Base-by-base conservation (phyloP, 345 rosid species). In the Citrus australasica region DNA sequence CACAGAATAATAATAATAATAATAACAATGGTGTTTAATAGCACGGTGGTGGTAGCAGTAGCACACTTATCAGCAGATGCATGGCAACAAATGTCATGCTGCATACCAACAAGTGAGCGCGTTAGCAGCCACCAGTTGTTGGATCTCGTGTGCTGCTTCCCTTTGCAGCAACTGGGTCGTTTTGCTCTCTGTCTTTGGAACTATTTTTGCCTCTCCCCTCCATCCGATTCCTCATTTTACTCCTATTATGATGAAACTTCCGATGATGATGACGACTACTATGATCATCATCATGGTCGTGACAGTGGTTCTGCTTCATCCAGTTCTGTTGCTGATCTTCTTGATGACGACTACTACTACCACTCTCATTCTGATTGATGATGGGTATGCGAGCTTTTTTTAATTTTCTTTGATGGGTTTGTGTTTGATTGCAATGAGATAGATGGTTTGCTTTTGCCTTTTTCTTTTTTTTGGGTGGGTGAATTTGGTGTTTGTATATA, bases 141-240 rank as follows among this genome's bases (percentile, higher is more conserved):
- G 27, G 94, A 93, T 80, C 84, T 93, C 56, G 79, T 89, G 13
- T 92, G 91, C 79, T 90, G 92, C 83, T 75, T 91, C 80, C 97
- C 95, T 38, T 83, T 91, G 70, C 88, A 86, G 30, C 92, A 91
- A 82, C 74, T 91, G 64, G 86, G 98, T 74, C 92, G 88, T 78
- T 79, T 92, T 69, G 73, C 86, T 79, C 84, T 86, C 62, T 86
- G 76, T 71, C 48, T 91, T 70, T 87, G 90, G 92, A 88, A 90
- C 56, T 88, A 85, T 70, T 78, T 92, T 33, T 89, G 90, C 81
- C 88, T 90, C 16, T 90, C 97, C 56, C 87, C 90, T n/a, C 84
- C 86, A 22, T 92, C 89, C 78, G 83, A 92, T 25, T 78, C 83
- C 80, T 87, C 80, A 76, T 76, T 85, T 7, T 91, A 84, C 80